Conservation (phyloP, 2,329 filamentous ascomycete genomes). For the Neonectria magnoliae region DNA sequence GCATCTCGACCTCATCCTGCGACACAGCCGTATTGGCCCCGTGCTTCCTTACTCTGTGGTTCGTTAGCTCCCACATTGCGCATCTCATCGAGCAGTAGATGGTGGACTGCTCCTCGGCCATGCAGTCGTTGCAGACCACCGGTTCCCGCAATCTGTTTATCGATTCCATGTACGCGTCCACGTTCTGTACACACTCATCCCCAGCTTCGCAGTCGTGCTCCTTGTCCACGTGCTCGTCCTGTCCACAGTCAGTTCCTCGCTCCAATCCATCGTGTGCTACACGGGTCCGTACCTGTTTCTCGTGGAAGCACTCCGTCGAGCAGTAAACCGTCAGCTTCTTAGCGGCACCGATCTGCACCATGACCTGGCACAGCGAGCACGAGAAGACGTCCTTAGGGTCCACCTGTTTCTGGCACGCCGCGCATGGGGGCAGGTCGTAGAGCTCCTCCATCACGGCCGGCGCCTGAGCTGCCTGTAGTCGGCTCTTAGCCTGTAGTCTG, state of each 20-base stretch:
- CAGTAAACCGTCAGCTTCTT: constrained; percentile 56
- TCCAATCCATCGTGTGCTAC: not conserved
- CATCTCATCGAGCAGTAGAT: constrained; percentile 57
- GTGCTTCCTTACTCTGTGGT: constrained; percentile 50
- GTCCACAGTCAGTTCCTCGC: constrained; percentile 35
- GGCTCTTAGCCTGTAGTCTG: constrained; percentile 51
- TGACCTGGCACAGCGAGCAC: constrained; percentile 58
- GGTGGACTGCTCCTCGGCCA: constrained; percentile 47
- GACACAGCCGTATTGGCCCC: constrained; percentile 40
- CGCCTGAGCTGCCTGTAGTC: constrained; percentile 44
- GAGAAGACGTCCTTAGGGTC: constrained; percentile 51
- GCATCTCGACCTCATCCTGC: constrained; percentile 32
- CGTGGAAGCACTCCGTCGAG: constrained; percentile 53
- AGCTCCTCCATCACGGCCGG: constrained; percentile 45
- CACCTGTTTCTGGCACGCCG: constrained; percentile 50
- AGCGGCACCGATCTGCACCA: constrained; percentile 50
- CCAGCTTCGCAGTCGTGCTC: constrained; percentile 55
- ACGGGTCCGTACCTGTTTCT: constrained; percentile 53
- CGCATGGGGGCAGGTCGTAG: constrained; percentile 53
- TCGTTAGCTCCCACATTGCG: constrained; percentile 53
- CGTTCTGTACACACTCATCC: constrained; percentile 51
- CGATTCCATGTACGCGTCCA: constrained; percentile 38
- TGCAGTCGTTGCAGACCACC: constrained; percentile 55
- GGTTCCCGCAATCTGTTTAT: constrained; percentile 24
- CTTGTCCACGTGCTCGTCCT: constrained; percentile 52